These are phyloP conservation scores for Clavariopsis aquatica DNA, from an alignment of 495 filamentous ascomycete species.

Conservation along the genomic window DNA sequence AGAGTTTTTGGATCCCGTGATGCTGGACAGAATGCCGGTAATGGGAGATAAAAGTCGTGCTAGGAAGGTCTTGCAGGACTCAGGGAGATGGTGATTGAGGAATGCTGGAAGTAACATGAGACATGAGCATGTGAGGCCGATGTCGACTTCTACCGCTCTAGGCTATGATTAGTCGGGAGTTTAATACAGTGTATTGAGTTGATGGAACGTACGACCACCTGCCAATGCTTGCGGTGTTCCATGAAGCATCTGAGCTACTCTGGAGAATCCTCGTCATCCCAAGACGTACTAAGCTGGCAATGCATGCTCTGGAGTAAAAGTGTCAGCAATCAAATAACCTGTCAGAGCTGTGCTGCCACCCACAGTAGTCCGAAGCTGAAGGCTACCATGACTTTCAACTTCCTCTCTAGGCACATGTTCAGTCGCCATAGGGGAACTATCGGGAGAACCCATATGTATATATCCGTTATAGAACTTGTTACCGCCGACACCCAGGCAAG, in stretches of 20 bases:
- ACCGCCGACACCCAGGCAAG: background rate
- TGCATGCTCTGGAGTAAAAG: background rate
- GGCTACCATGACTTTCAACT: background rate
- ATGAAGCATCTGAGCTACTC: background rate
- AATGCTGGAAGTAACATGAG: background rate
- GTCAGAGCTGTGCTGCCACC: too few species aligned
- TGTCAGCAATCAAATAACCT: background rate
- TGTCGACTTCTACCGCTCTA: slow-evolving; percentile 2
- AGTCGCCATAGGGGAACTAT: background rate
- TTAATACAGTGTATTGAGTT: background rate
- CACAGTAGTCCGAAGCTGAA: slow-evolving; percentile 11
- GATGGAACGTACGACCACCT: slow-evolving; percentile 1
- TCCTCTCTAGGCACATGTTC: background rate
- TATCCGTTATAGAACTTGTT: background rate
- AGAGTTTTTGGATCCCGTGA: too few species aligned
- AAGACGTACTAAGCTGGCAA: background rate
- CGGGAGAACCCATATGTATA: slow-evolving; percentile 7
- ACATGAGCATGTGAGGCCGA: background rate
- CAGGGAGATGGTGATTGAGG: slow-evolving; percentile 9
- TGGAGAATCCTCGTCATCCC: slow-evolving; percentile 3
- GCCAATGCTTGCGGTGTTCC: slow-evolving; percentile 5
- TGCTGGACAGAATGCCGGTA: too few species aligned
- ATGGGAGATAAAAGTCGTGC: background rate
- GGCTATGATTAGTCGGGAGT: background rate
- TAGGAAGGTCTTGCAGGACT: background rate